Conservation (phyloP, 2,329 filamentous ascomycete genomes). For the Apiospora aurea region DNA sequence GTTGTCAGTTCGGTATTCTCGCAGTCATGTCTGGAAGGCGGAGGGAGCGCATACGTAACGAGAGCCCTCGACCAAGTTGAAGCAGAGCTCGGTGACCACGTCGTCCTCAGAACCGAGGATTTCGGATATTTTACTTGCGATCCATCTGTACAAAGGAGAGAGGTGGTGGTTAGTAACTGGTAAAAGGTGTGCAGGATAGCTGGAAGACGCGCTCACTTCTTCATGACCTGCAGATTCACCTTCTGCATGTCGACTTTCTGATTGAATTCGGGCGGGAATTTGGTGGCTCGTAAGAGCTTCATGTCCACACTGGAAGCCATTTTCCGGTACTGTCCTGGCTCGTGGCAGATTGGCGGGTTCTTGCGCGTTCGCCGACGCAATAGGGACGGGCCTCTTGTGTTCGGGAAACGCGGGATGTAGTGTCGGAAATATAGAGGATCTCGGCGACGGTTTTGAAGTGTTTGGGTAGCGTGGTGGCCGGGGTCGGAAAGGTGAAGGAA, state of each 20-base stretch:
- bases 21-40: slow-evolving; percentile 16
- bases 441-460: neutral
- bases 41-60: slow-evolving; percentile 71
- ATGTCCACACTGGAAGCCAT: slow-evolving; percentile 89
- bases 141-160: slow-evolving; percentile 73
- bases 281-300: slow-evolving; percentile 88
- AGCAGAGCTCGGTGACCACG: slow-evolving; percentile 87
- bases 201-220: slow-evolving; percentile 70
- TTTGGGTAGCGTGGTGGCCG: neutral
- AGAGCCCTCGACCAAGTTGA: slow-evolving; percentile 73
- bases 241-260: slow-evolving; percentile 97
- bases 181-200: no score
- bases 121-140: slow-evolving; percentile 83
- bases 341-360: neutral
- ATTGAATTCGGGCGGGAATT: slow-evolving; percentile 92
- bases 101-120: slow-evolving; percentile 95
- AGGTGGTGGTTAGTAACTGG: slow-evolving; percentile 28
- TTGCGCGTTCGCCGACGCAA: slow-evolving; percentile 12
- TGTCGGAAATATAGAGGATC: neutral
- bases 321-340: neutral
- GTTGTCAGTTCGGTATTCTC: slow-evolving; percentile 23
- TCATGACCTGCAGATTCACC: slow-evolving; percentile 97
- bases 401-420: no score
- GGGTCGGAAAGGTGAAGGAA: neutral
- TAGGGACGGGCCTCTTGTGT: neutral